Conservation (phyloP, 2,329 filamentous ascomycete species). For the Aspergillus felis region DNA sequence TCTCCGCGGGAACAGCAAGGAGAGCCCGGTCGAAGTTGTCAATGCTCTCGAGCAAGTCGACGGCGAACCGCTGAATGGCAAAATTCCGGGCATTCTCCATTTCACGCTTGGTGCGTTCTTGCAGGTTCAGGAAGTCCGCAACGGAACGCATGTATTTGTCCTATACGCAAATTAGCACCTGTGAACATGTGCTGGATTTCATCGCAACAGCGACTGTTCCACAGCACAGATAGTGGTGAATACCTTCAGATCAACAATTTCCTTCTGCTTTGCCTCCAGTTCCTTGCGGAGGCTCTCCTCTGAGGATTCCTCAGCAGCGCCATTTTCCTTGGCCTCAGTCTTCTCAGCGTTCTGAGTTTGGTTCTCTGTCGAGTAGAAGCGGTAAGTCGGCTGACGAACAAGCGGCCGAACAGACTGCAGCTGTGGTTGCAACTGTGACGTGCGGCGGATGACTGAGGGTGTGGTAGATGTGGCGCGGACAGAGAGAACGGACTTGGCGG, state of each 20-base stretch:
- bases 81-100: slow-evolving; percentile 84
- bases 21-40: slow-evolving; percentile 97
- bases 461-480: slow-evolving; percentile 31
- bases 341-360: slow-evolving; percentile 30
- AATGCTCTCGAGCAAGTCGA: slow-evolving; percentile 89
- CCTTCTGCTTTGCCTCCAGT: slow-evolving; percentile 67
- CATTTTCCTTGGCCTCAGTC: slow-evolving; percentile 37
- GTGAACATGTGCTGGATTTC: not conserved
- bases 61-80: slow-evolving; percentile 89
- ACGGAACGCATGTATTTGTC: slow-evolving; percentile 92
- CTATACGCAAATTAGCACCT: slow-evolving; percentile 45
- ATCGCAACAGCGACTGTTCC: not conserved
- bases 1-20: slow-evolving; percentile 69
- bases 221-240: slow-evolving; percentile 3
- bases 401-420: slow-evolving; percentile 27
- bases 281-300: slow-evolving; percentile 58
- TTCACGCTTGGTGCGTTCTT: slow-evolving; percentile 89
- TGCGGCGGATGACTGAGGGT: slow-evolving; percentile 29
- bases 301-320: slow-evolving; percentile 41
- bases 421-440: slow-evolving; percentile 32
- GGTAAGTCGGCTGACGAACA: slow-evolving; percentile 29
- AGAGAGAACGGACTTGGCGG: slow-evolving; percentile 32
- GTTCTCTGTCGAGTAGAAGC: slow-evolving; percentile 45
- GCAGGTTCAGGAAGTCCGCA: slow-evolving; percentile 96
- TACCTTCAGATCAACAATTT: slow-evolving; percentile 83